Conservation (phyloP, 805 yeast species). For the Kluyveromyces starmeri region DNA sequence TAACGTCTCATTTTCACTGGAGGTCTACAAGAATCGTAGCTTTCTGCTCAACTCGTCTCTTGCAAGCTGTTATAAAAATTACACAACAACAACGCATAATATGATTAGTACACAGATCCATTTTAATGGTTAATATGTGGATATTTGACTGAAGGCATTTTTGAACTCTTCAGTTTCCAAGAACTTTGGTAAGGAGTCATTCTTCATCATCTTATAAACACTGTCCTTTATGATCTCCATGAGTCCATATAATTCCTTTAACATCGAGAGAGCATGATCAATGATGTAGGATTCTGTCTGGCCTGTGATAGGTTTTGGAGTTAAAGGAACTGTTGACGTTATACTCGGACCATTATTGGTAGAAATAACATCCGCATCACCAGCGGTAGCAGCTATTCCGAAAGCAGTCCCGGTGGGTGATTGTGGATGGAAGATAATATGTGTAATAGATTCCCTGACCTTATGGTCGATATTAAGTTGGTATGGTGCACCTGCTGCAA, state of each 20-base stretch:
- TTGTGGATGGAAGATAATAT: constrained; percentile 32
- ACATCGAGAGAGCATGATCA: constrained; percentile 9
- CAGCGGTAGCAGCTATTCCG: too few relatives aligned
- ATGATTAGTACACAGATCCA: too few relatives aligned
- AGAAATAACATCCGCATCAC: too few relatives aligned
- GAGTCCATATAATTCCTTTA: constrained; percentile 34
- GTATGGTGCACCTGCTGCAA: constrained; percentile 58
- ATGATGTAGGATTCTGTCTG: background rate
- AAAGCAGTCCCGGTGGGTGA: constrained; percentile 18
- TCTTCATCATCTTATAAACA: constrained; percentile 54
- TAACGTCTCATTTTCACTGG: constrained; percentile 3
- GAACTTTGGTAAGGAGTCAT: constrained; percentile 68
- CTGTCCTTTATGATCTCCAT: constrained; percentile 42
- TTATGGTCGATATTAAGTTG: constrained; percentile 59
- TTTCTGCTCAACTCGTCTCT: too few relatives aligned
- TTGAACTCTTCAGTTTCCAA: constrained; percentile 34
- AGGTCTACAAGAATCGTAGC: background rate
- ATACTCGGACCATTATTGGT: too few relatives aligned
- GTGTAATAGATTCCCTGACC: constrained; percentile 37
- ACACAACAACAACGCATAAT: too few relatives aligned
- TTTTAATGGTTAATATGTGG: too few relatives aligned
- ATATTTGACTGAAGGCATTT: too few relatives aligned
- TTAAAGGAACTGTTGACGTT: background rate
- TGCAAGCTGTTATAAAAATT: too few relatives aligned
- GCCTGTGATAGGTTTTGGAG: background rate